A percentile compares a stretch with the other conserved stretches of the same genome.
These are phyloP conservation scores for Castanospermum australe DNA, from an alignment of 306 rosid species.

Conservation along the genomic window DNA sequence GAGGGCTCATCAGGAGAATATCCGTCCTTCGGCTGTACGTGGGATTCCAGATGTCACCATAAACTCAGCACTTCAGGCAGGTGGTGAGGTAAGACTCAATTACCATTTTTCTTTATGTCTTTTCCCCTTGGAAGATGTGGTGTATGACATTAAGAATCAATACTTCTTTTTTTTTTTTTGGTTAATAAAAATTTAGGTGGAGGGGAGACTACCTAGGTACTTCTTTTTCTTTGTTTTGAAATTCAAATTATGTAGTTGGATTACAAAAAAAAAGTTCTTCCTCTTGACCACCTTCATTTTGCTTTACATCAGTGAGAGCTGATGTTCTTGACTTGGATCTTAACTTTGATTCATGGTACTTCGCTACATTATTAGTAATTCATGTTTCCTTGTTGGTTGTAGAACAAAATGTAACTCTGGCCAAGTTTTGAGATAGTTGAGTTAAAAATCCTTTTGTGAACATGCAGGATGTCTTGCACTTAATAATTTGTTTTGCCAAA, in stretches of 20 bases:
- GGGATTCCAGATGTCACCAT: conserved; percentile 95
- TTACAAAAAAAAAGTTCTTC: not conserved
- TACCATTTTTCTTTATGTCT: not conserved
- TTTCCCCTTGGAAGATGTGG: not conserved
- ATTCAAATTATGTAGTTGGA: not conserved
- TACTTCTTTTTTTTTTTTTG: not conserved
- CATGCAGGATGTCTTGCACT: not conserved
- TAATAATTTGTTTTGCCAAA: not conserved
- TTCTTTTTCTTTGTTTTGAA: not conserved
- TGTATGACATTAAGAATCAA: conserved; percentile 3
- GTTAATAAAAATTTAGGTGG: no score
- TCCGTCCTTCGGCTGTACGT: conserved; percentile 74
- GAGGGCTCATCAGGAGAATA: conserved; percentile 86
- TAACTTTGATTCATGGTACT: conserved; percentile 5
- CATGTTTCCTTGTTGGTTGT: conserved; percentile 2
- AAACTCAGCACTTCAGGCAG: conserved; percentile 51
- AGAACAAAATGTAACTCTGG: not conserved
- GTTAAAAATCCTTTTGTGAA: conserved; percentile 4
- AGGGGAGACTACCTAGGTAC: no score
- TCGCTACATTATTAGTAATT: not conserved
- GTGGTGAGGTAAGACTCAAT: conserved; percentile 57
- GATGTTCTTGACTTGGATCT: not conserved
- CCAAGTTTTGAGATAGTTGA: not conserved
- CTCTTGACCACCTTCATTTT: not conserved
- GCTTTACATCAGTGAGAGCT: not conserved